Evolutionary conservation across 148 eudicot genomes (phyloP).

Genomic region (Vaccinium myrtillus): DNA sequence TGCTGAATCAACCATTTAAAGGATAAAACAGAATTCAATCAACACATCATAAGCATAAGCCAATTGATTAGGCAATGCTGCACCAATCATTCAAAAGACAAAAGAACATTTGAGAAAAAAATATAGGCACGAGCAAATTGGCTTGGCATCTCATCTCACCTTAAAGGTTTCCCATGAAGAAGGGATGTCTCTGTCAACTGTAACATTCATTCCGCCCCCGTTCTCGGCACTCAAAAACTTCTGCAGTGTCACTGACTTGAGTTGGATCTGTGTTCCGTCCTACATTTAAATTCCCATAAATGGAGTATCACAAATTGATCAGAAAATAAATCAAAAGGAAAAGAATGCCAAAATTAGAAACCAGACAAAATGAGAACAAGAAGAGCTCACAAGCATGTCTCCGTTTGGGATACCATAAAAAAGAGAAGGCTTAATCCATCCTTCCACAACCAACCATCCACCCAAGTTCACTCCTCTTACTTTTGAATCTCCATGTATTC

Average conservation of each 20-base stretch:
- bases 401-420: slow-evolving; percentile 65
- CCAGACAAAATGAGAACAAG: background rate
- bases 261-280: slow-evolving; percentile 77
- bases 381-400: slow-evolving; percentile 73
- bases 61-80: background rate
- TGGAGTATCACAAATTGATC: background rate
- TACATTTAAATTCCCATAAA: slow-evolving; percentile 26
- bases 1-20: background rate
- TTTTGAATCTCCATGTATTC: slow-evolving; percentile 57
- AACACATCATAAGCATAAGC: background rate
- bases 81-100: background rate
- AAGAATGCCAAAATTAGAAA: background rate
- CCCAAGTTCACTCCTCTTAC: slow-evolving; percentile 91
- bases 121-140: background rate
- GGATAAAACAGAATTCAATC: background rate
- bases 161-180: slow-evolving; percentile 74
- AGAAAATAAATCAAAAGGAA: background rate
- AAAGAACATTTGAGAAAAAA: background rate
- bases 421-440: slow-evolving; percentile 83
- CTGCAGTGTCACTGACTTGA: slow-evolving; percentile 62
- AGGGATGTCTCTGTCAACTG: slow-evolving; percentile 50
- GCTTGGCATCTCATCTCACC: slow-evolving; percentile 34
- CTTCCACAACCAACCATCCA: slow-evolving; percentile 90
- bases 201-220: slow-evolving; percentile 63
- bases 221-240: slow-evolving; percentile 66